Evolutionary conservation across 2,329 filamentous ascomycete species (phyloP).

Genomic region (Claviceps humidiphila): DNA sequence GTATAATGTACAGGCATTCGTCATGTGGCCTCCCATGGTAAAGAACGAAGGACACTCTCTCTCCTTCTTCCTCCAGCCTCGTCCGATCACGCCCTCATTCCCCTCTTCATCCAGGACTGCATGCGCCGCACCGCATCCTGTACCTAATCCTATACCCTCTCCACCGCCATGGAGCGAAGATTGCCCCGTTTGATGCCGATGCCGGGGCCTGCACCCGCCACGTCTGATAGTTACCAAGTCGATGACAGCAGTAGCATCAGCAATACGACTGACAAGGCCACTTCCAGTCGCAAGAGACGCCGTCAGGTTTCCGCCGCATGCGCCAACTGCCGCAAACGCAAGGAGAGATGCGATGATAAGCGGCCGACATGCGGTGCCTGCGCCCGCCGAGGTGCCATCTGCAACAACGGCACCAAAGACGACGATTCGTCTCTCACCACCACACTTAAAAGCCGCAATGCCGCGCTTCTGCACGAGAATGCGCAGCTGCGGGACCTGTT

Average conservation of each 20-base stretch:
- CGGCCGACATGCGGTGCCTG: slow-evolving; percentile 5
- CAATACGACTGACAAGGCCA: neutral
- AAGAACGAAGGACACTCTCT: too few relatives aligned
- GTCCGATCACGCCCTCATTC: too few relatives aligned
- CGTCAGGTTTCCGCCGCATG: slow-evolving; percentile 4
- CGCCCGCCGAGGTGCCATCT: slow-evolving; percentile 3
- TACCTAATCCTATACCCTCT: neutral
- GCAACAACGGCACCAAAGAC: slow-evolving; percentile 3
- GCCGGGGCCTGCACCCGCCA: neutral
- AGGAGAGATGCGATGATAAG: slow-evolving; percentile 6
- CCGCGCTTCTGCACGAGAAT: slow-evolving; percentile 7
- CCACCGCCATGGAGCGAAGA: neutral
- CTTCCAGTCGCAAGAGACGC: slow-evolving; percentile 3
- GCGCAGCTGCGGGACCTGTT: slow-evolving; percentile 8
- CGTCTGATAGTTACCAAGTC: neutral
- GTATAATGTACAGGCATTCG: too few relatives aligned
- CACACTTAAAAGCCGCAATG: slow-evolving; percentile 2
- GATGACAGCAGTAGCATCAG: neutral
- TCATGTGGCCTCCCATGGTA: too few relatives aligned
- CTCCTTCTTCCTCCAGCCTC: too few relatives aligned
- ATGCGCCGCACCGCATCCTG: too few relatives aligned
- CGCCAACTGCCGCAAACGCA: slow-evolving; percentile 4
- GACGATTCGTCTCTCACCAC: neutral
- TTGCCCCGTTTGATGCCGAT: neutral
- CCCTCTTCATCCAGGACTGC: too few relatives aligned